Evolutionary conservation across 75 land plant species (phyloP).

Genomic region (Chamaecyparis obtusa): DNA sequence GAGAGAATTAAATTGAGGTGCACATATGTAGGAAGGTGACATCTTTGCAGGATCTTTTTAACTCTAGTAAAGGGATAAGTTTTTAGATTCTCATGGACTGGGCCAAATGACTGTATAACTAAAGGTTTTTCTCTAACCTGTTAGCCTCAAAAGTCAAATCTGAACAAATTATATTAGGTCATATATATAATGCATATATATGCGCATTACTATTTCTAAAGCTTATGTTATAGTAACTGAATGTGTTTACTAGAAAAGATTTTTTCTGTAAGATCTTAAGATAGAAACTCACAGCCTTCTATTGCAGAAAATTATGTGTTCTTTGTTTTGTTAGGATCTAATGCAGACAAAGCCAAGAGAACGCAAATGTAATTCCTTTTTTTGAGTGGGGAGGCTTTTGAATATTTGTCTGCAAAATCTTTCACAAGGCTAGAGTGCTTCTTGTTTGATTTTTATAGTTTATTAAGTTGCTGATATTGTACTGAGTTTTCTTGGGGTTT

Average conservation of each 20-base stretch:
- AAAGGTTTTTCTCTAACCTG: neutral
- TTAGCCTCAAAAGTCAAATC: neutral
- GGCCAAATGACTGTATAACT: neutral
- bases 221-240: neutral
- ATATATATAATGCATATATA: neutral
- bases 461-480: neutral
- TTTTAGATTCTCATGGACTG: neutral
- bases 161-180: neutral
- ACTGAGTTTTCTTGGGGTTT: neutral
- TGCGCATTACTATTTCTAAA: neutral
- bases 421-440: neutral
- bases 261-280: neutral
- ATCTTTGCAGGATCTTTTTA: neutral
- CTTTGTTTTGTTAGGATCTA: neutral
- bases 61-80: neutral
- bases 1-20: neutral
- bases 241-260: neutral
- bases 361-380: neutral
- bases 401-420: neutral
- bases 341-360: neutral
- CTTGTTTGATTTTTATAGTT: neutral
- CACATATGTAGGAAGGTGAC: neutral
- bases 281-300: neutral
- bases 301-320: neutral
- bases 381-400: neutral